A percentile compares a stretch with the other conserved stretches of the same genome.
phyloP scores from a whole-genome alignment of 805 yeast species.

The Saccharomycopsis selenospora region DNA sequence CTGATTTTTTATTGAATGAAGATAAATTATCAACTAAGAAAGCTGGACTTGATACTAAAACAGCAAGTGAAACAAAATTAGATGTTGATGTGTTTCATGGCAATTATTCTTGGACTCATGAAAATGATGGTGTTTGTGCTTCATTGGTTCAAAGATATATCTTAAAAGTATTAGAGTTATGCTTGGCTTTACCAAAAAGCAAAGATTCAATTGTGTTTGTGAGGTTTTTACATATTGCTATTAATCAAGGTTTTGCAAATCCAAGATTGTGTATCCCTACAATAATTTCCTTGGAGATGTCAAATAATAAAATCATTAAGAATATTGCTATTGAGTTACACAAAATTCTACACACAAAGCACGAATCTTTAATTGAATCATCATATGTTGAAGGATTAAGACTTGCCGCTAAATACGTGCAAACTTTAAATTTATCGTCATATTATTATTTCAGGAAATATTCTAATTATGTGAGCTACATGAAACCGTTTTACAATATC shows the following conservation, averaged over 20 bases:
- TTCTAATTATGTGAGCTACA: background rate
- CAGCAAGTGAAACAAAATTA: conserved; percentile 29
- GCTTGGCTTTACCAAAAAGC: conserved; percentile 35
- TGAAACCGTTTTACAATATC: conserved; percentile 37
- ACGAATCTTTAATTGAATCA: conserved; percentile 65
- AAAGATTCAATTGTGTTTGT: conserved; percentile 45
- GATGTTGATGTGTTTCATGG: conserved; percentile 54
- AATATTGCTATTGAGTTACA: conserved; percentile 47
- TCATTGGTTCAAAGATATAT: conserved; percentile 62
- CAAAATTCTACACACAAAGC: conserved; percentile 48
- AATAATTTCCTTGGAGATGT: conserved; percentile 59
- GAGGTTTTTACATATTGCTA: conserved; percentile 46
- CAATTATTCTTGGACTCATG: conserved; percentile 34
- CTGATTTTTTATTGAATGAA: conserved; percentile 50
- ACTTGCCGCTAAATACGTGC: conserved; percentile 42
- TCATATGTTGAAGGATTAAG: conserved; percentile 57
- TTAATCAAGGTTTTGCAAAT: conserved; percentile 63
- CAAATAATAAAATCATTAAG: conserved; percentile 37
- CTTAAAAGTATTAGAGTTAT: conserved; percentile 39
- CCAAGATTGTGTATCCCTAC: conserved; percentile 67
- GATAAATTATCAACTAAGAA: conserved; percentile 39
- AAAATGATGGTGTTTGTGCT: conserved; percentile 67
- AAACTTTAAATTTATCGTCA: conserved; percentile 17
- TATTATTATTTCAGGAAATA: conserved; percentile 26
- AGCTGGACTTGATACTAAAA: conserved; percentile 34